Percentiles rank a stretch among this genome's conserved stretches.
phyloP scores from a whole-genome alignment of 352 stramenopile genomes.

The Globisporangium mamillatum region DNA sequence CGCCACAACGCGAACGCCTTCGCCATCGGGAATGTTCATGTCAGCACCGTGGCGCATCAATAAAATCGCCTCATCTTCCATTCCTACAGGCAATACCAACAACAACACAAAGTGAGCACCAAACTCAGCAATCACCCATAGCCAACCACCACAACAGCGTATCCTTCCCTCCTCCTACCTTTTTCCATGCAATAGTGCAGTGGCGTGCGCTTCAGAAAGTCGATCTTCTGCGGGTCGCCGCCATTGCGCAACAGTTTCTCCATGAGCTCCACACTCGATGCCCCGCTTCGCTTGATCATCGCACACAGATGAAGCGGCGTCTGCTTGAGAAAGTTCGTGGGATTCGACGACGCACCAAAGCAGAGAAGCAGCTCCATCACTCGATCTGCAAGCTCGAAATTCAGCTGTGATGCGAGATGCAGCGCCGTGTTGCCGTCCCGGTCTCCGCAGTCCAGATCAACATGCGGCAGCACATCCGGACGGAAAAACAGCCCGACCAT shows the following conservation, averaged over 20 bases:
- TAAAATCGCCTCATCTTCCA: conserved; percentile 53
- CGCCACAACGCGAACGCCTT: conserved; percentile 52
- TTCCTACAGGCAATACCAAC: conserved; percentile 29
- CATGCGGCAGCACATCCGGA: conserved; percentile 59
- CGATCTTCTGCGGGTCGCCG: conserved; percentile 46
- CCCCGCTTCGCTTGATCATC: conserved; percentile 58
- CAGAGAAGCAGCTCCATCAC: conserved; percentile 68
- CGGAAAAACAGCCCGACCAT: conserved; percentile 77
- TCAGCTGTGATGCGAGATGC: conserved; percentile 58
- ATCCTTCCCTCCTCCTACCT: conserved; percentile 34
- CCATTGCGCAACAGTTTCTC: conserved; percentile 60
- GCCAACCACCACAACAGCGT: not conserved
- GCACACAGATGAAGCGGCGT: conserved; percentile 69
- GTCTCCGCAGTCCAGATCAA: conserved; percentile 66
- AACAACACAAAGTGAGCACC: not conserved
- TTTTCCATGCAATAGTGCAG: conserved; percentile 78
- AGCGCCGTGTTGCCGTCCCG: conserved; percentile 71
- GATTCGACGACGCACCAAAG: conserved; percentile 63
- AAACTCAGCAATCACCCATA: conserved; percentile 6
- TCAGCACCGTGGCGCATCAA: conserved; percentile 66
- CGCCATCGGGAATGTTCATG: conserved; percentile 65
- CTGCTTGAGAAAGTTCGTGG: conserved; percentile 67
- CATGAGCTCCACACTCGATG: conserved; percentile 46
- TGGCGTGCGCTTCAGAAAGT: conserved; percentile 73
- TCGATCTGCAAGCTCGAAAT: conserved; percentile 56